Evolutionary conservation across 2,329 filamentous ascomycete genomes (phyloP).

Genomic region (Calonectria naviculata): DNA sequence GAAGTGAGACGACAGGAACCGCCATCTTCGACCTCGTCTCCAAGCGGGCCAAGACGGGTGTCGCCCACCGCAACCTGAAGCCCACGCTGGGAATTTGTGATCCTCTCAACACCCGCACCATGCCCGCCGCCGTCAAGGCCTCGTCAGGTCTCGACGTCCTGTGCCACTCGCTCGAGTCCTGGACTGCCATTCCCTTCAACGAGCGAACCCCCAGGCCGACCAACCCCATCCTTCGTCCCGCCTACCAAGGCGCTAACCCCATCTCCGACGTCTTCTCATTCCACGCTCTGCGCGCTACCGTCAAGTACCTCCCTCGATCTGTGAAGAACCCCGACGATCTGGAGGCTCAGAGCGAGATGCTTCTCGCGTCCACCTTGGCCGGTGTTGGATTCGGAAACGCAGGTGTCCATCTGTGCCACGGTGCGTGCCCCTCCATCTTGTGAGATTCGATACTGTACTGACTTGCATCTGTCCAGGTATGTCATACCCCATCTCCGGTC

Average conservation of each 20-base stretch:
- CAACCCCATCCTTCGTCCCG: constrained; percentile 91
- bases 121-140: constrained; percentile 94
- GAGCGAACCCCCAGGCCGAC: constrained; percentile 85
- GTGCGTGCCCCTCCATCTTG: constrained; percentile 47
- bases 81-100: constrained; percentile 90
- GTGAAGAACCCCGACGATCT: constrained; percentile 89
- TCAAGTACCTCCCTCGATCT: constrained; percentile 92
- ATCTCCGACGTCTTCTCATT: constrained; percentile 98
- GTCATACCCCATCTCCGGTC: constrained; percentile 96
- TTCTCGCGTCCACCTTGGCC: constrained; percentile 91
- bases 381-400: constrained; percentile 98
- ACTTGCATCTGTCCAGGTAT: constrained; percentile 68
- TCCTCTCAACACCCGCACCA: constrained; percentile 91
- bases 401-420: constrained; percentile 84
- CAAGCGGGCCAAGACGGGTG: constrained; percentile 92
- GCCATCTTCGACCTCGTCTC: constrained; percentile 97
- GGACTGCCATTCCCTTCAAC: constrained; percentile 96
- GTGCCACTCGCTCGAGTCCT: constrained; percentile 94
- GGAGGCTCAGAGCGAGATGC: constrained; percentile 95
- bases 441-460: background rate
- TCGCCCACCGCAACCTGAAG: constrained; percentile 95
- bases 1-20: constrained; percentile 95
- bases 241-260: constrained; percentile 97
- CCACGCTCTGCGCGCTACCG: constrained; percentile 82
- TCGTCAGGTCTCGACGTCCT: constrained; percentile 93